A percentile compares a stretch with the other conserved stretches of the same genome.
Conservation (phyloP, 1,284 basidiomycete species). For the Rhodofomes roseus region DNA sequence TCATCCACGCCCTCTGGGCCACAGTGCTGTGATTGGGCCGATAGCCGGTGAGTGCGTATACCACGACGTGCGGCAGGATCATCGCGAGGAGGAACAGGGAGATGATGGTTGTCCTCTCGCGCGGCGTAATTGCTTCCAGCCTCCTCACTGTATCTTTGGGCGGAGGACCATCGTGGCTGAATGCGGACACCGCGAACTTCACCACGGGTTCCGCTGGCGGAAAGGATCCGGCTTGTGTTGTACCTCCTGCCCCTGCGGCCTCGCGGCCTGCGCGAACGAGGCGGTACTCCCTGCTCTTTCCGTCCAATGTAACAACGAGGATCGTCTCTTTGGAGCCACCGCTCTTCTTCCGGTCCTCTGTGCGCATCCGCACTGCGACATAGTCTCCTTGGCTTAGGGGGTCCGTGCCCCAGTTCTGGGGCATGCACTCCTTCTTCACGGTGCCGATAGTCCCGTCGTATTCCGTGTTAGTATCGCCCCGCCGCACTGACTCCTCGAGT, state of each 20-base stretch:
- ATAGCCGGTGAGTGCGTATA: not conserved
- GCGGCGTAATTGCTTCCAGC: not conserved
- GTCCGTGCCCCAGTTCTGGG: not conserved
- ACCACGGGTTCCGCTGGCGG: no score
- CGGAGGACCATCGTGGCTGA: not conserved
- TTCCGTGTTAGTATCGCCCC: not conserved
- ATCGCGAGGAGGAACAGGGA: not conserved
- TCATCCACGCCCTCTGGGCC: constrained; percentile 6
- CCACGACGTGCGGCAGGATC: not conserved
- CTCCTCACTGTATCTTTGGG: not conserved
- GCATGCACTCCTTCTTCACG: not conserved
- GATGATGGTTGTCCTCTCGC: not conserved
- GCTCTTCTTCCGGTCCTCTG: not conserved
- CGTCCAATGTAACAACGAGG: not conserved
- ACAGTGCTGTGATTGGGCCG: not conserved
- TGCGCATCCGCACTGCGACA: not conserved
- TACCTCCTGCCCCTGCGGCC: not conserved
- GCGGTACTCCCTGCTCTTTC: not conserved
- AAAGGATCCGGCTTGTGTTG: not conserved
- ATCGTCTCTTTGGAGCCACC: not conserved
- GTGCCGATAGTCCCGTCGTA: constrained; percentile 2
- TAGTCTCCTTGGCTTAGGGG: not conserved
- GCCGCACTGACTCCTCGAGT: not conserved
- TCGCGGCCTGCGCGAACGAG: not conserved
- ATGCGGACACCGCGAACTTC: not conserved